These are phyloP conservation scores for Colletotrichum camelliae DNA, from an alignment of 2,329 filamentous ascomycete species.

Conservation along the genomic window DNA sequence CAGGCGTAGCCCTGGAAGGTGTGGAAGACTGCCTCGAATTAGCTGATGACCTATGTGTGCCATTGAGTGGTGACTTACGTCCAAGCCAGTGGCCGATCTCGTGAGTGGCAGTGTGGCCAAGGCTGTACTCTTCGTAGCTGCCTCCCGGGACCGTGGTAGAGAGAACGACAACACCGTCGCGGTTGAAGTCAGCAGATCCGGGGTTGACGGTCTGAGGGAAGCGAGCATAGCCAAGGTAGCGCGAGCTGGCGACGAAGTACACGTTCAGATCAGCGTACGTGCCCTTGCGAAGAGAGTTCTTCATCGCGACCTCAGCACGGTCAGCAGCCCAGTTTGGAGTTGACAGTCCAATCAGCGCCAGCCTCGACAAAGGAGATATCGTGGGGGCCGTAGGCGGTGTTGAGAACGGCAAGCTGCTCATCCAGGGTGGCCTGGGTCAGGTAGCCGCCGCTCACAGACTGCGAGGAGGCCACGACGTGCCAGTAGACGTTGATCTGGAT, in stretches of 20 bases:
- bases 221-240: conserved; percentile 51
- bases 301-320: conserved; percentile 45
- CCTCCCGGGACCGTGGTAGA: conserved; percentile 42
- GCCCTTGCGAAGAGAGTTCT: conserved; percentile 47
- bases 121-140: conserved; percentile 35
- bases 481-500: conserved; percentile 45
- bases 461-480: conserved; percentile 39
- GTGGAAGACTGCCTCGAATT: conserved; percentile 38
- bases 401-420: conserved; percentile 50
- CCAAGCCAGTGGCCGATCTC: conserved; percentile 57
- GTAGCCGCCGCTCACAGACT: conserved; percentile 35
- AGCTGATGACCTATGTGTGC: not conserved
- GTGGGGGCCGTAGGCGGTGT: conserved; percentile 47
- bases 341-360: conserved; percentile 50
- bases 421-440: conserved; percentile 35
- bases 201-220: conserved; percentile 39
- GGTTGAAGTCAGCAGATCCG: conserved; percentile 37
- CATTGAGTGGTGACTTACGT: conserved; percentile 4
- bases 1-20: conserved; percentile 50
- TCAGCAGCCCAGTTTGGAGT: conserved; percentile 51
- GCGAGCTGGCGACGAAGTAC: conserved; percentile 48
- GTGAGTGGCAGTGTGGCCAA: conserved; percentile 40
- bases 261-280: conserved; percentile 49
- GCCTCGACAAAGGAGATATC: conserved; percentile 50
- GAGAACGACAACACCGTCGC: conserved; percentile 45